Base-by-base conservation (phyloP, 2,329 filamentous ascomycete genomes). In the Aureobasidium melanogenum region DNA sequence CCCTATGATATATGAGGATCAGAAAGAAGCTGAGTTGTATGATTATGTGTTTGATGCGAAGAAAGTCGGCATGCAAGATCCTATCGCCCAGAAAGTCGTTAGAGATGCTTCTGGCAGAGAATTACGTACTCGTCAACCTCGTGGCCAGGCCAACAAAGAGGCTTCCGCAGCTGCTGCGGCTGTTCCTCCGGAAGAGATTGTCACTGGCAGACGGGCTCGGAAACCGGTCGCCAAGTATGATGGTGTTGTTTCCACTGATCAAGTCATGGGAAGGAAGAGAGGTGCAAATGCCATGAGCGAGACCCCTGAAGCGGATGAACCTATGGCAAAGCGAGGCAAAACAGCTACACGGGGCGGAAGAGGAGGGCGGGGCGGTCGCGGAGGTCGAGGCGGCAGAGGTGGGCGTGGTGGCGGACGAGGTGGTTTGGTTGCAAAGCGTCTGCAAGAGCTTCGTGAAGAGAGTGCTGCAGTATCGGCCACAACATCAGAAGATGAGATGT, bases 11-110 rank as follows among this genome's bases (percentile, higher is more conserved):
- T 84, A 77, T 63, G 82, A 84, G 67, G 83, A 84, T 65, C 80
- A 80, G 70, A 84, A 84, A 65, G 83, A 86, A 71, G 79, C 83
- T 1, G 79, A 80, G 62, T 72, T 86, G 0, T 86, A 86, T 67
- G 81, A 82, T 60, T 86, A 85, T 69, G 77, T 76, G 36, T 82
- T 82, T 68, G 81, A 83, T 63, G 70, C 79, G 0, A 80, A 80
- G 66, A 79, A 77, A 62, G 66, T 74, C 47, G 78, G 79, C n/a
- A 74, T 72, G 58, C 83, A 85, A 65, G 80, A 85, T 66, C 81
- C 84, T 0, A 83, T 83, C 62, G 69, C 75, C 1, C 83, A 86
- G 64, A 72, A 74, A 36, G 74, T 77, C 51, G 73, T 77, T 3
- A 73, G 75, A 57, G 77, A 79, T 43, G 73, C 71, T 32, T 74